Percentiles rank a stretch among this genome's conserved stretches.
These are phyloP conservation scores for Fabrea salina DNA, from an alignment of 169 alveolate species.

Conservation along the genomic window DNA sequence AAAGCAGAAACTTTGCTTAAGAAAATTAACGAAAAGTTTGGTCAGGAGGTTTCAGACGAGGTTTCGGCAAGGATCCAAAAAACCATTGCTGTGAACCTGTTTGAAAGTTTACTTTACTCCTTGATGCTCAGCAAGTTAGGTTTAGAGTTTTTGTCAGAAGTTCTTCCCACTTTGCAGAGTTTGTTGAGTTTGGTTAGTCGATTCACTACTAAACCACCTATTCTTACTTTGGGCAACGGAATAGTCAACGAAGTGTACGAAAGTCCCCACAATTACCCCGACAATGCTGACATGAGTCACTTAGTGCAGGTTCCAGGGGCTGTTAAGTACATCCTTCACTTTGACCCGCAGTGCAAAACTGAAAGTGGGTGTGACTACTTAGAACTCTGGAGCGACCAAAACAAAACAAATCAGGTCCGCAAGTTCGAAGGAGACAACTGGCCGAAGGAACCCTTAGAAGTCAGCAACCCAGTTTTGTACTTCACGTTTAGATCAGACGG, in stretches of 20 bases:
- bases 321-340: neutral
- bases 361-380: constrained; percentile 33
- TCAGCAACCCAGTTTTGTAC: neutral
- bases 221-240: neutral
- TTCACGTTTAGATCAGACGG: constrained; percentile 32
- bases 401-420: neutral
- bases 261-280: constrained; percentile 9
- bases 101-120: neutral
- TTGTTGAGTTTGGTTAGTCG: neutral
- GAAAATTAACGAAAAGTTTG: constrained; percentile 2
- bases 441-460: constrained; percentile 3
- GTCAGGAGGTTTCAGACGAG: neutral
- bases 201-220: neutral
- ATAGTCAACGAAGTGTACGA: neutral
- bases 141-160: neutral
- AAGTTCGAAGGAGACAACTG: constrained; percentile 17
- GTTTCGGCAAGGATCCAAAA: neutral
- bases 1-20: neutral
- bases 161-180: neutral
- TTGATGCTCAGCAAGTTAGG: neutral
- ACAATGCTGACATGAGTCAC: neutral
- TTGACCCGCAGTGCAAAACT: constrained; percentile 33
- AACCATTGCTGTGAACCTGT: neutral
- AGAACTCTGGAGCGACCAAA: constrained; percentile 10
- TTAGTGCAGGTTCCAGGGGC: constrained; percentile 4